These are phyloP conservation scores for Eimeria necatrix DNA, from an alignment of 169 alveolate genomes.

Conservation along the genomic window DNA sequence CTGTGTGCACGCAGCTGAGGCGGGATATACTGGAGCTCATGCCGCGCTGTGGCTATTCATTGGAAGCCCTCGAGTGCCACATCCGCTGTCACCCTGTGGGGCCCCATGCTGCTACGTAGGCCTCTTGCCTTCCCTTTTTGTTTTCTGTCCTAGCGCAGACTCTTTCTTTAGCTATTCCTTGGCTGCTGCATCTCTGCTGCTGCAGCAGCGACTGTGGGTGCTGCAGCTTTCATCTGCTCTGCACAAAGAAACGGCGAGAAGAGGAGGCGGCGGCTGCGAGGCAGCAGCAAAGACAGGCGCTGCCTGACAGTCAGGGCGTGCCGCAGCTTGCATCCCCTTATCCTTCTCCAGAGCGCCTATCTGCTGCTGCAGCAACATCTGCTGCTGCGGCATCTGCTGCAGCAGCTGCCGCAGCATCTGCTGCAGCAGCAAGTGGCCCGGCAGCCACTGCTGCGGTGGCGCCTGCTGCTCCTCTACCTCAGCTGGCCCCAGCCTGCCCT, in stretches of 20 bases:
- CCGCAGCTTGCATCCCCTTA: too few species aligned
- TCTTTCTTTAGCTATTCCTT: neutral
- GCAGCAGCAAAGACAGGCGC: slow-evolving; percentile 44
- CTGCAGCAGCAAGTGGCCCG: neutral
- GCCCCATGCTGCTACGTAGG: slow-evolving; percentile 45
- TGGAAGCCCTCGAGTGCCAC: slow-evolving; percentile 66
- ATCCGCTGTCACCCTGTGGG: slow-evolving; percentile 67
- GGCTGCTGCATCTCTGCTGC: neutral
- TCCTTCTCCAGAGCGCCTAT: too few species aligned
- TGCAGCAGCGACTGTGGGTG: neutral
- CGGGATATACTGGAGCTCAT: slow-evolving; percentile 21
- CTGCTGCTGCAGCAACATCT: neutral
- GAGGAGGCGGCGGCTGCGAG: slow-evolving; percentile 33
- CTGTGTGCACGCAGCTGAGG: slow-evolving; percentile 22
- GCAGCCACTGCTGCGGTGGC: neutral
- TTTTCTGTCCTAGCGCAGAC: neutral
- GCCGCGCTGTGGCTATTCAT: slow-evolving; percentile 13
- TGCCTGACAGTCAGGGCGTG: neutral
- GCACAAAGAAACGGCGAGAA: slow-evolving; percentile 36
- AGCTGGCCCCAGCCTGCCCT: neutral
- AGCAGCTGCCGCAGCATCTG: neutral
- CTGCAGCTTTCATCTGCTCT: slow-evolving; percentile 43
- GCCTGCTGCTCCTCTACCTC: neutral
- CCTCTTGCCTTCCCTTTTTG: neutral
- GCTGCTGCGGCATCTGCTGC: neutral